A percentile compares a stretch with the other conserved stretches of the same genome.
Evolutionary conservation across 2,329 filamentous ascomycete species (phyloP).

Genomic region (Malbranchea cinnamomea): DNA sequence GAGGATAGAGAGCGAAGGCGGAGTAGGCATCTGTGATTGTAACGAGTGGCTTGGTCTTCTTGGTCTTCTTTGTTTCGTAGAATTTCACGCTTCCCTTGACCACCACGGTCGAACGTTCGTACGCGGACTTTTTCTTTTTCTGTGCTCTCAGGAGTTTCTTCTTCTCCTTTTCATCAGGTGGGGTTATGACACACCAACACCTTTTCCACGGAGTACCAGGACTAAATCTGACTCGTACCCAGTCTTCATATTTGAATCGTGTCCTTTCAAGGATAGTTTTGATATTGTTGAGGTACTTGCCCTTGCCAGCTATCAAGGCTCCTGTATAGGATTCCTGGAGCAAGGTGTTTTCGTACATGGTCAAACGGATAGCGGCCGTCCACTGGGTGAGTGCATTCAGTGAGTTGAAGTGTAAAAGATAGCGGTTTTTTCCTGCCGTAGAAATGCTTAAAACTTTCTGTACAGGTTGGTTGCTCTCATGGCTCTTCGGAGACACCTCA

Average conservation of each 20-base stretch:
- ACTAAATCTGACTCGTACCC: slow-evolving; percentile 89
- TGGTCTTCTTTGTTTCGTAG: slow-evolving; percentile 86
- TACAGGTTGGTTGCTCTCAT: slow-evolving; percentile 63
- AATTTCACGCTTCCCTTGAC: slow-evolving; percentile 88
- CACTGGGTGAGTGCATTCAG: slow-evolving; percentile 86
- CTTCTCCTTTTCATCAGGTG: slow-evolving; percentile 85
- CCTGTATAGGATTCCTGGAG: slow-evolving; percentile 95
- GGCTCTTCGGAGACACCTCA: too few relatives aligned
- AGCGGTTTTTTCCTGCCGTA: slow-evolving; percentile 88
- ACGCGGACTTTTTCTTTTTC: slow-evolving; percentile 69
- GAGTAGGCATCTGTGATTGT: slow-evolving; percentile 83
- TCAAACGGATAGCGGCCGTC: slow-evolving; percentile 83
- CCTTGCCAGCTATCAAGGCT: slow-evolving; percentile 87
- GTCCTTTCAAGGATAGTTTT: slow-evolving; percentile 72
- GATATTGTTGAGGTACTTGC: slow-evolving; percentile 78
- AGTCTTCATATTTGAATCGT: slow-evolving; percentile 67
- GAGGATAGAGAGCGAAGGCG: slow-evolving; percentile 89
- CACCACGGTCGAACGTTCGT: slow-evolving; percentile 56
- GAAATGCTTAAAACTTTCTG: slow-evolving; percentile 94
- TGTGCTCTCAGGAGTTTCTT: slow-evolving; percentile 68
- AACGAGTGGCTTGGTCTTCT: slow-evolving; percentile 80
- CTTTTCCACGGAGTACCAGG: slow-evolving; percentile 91
- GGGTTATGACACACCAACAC: slow-evolving; percentile 90
- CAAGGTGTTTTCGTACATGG: slow-evolving; percentile 87
- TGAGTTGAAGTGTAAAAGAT: slow-evolving; percentile 91